Evolutionary conservation across 208 protist genomes (phyloP).

Genomic region (Lotmaria passim): DNA sequence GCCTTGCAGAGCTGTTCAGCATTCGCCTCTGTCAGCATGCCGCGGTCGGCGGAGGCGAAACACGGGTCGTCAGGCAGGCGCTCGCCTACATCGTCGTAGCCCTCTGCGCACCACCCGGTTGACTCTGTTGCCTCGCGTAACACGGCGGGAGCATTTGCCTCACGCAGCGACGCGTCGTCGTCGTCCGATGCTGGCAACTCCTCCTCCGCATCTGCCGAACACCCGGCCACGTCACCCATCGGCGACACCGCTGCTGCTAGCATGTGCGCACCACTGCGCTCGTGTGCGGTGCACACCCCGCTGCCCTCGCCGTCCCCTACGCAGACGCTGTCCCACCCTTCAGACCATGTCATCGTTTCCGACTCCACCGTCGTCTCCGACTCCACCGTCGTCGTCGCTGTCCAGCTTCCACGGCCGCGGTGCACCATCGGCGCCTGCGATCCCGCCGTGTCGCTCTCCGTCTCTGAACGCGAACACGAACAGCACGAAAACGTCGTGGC

Average conservation of each 20-base stretch:
- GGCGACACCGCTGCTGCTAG: too few species aligned
- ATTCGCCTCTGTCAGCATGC: conserved; percentile 1
- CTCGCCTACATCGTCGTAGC: not conserved
- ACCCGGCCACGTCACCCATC: too few species aligned
- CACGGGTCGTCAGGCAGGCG: not conserved
- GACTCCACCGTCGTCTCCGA: not conserved
- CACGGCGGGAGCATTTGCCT: not conserved
- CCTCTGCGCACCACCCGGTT: not conserved
- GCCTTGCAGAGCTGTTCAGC: not conserved
- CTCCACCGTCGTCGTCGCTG: not conserved
- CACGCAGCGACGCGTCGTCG: too few species aligned
- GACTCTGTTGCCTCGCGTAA: not conserved
- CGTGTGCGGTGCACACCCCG: too few species aligned
- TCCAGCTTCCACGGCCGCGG: not conserved
- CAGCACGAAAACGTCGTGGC: too few species aligned
- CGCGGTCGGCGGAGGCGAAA: not conserved
- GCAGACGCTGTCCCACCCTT: too few species aligned
- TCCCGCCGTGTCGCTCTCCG: not conserved
- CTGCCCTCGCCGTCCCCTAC: too few species aligned
- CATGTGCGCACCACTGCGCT: too few species aligned
- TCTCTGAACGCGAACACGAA: not conserved
- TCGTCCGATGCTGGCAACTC: too few species aligned
- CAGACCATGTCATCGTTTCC: too few species aligned
- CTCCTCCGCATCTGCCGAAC: too few species aligned
- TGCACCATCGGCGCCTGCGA: not conserved